Percentiles rank a stretch among this genome's conserved stretches.
Conservation (phyloP, 164 flowering plant genomes). For the Akebia trifoliata region DNA sequence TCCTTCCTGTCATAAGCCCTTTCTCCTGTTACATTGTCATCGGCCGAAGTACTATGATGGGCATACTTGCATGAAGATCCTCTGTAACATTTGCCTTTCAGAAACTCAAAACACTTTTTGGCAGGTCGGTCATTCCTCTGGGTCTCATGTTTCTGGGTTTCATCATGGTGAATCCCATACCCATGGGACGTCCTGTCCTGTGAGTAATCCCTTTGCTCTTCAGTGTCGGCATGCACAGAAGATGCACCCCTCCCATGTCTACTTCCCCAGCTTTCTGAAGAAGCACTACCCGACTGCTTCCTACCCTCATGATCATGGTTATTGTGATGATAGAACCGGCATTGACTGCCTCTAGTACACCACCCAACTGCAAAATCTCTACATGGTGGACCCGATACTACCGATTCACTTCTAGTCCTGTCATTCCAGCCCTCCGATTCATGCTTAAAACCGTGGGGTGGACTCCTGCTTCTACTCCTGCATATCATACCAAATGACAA, state of each 20-base stretch:
- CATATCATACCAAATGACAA: conserved; percentile 1
- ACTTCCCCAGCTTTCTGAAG: too few species aligned
- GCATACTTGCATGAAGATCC: conserved; percentile 53
- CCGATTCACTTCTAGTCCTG: conserved; percentile 42
- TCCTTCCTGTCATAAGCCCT: conserved; percentile 31
- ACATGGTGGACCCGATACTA: conserved; percentile 35
- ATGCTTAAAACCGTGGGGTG: conserved; percentile 32
- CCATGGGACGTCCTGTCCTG: conserved; percentile 15
- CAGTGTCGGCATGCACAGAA: conserved; percentile 22
- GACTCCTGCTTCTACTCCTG: conserved; percentile 35
- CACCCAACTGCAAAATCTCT: conserved; percentile 52
- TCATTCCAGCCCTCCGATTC: conserved; percentile 40
- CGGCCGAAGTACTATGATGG: conserved; percentile 37
- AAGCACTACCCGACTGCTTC: too few species aligned
- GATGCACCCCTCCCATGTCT: conserved; percentile 26
- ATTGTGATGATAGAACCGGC: conserved; percentile 52
- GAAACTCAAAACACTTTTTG: conserved; percentile 34
- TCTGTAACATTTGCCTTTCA: conserved; percentile 40
- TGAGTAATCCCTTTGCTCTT: conserved; percentile 26
- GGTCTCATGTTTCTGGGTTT: conserved; percentile 20
- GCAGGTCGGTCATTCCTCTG: conserved; percentile 24
- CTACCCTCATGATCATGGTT: conserved; percentile 30
- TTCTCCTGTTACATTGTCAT: conserved; percentile 28
- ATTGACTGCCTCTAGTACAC: conserved; percentile 56
- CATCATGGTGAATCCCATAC: too few species aligned